phyloP scores from a whole-genome alignment of 2,329 filamentous ascomycete species.

The Dactylellina cionopaga region DNA sequence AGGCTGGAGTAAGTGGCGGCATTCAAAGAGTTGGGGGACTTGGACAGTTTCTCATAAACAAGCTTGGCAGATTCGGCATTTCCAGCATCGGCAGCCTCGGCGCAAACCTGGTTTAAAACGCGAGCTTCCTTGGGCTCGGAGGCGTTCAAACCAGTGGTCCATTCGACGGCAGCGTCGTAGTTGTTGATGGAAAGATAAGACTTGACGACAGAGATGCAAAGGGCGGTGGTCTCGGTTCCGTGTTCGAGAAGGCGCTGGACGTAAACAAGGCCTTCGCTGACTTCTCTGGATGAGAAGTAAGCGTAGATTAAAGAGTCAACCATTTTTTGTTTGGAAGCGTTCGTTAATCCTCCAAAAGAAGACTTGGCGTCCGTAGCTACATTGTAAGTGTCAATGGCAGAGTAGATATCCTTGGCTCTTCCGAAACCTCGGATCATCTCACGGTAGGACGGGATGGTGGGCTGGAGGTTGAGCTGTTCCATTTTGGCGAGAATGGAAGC shows the following conservation, averaged over 20 bases:
- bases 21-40: constrained; percentile 20
- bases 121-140: constrained; percentile 42
- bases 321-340: constrained; percentile 75
- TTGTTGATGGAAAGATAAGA: constrained; percentile 48
- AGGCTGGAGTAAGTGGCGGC: constrained; percentile 40
- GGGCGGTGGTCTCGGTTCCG: constrained; percentile 53
- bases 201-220: constrained; percentile 50
- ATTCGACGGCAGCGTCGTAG: constrained; percentile 50
- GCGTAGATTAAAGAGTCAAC: constrained; percentile 74
- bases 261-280: constrained; percentile 58
- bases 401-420: constrained; percentile 79
- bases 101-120: constrained; percentile 49
- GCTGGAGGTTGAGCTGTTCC: constrained; percentile 78
- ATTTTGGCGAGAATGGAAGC: constrained; percentile 89
- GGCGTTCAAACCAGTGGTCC: constrained; percentile 49
- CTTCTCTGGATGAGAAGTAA: constrained; percentile 68
- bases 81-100: constrained; percentile 48
- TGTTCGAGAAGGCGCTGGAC: constrained; percentile 50
- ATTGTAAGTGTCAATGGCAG: constrained; percentile 93
- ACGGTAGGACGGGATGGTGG: constrained; percentile 84
- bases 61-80: constrained; percentile 40
- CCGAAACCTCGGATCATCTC: constrained; percentile 96
- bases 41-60: constrained; percentile 43
- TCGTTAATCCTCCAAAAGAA: constrained; percentile 73
- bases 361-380: constrained; percentile 74